Conservation (phyloP, 176 grass and related monocot species). For the Areca catechu region DNA sequence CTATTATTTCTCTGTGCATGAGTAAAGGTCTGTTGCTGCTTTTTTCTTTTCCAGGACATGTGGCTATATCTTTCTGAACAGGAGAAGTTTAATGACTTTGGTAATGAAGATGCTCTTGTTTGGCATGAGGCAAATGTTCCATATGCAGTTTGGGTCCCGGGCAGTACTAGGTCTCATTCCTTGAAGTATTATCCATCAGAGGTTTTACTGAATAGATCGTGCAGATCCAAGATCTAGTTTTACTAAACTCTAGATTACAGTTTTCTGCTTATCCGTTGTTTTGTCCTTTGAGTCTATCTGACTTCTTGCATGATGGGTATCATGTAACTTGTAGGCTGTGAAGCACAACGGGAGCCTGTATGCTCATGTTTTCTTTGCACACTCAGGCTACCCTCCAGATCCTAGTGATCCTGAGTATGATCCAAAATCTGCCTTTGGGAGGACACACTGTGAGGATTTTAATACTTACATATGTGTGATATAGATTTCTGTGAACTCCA, state of each 20-base stretch:
- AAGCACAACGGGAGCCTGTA: slow-evolving; percentile 90
- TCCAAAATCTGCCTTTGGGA: slow-evolving; percentile 64
- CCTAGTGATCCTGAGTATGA: slow-evolving; percentile 95
- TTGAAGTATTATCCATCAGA: slow-evolving; percentile 85
- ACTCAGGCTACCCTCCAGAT: slow-evolving; percentile 85
- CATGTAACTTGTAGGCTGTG: slow-evolving; percentile 44
- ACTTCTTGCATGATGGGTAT: background rate
- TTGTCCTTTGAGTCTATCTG: too few species aligned
- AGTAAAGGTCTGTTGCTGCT: background rate
- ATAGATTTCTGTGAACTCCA: too few species aligned
- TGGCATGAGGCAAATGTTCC: slow-evolving; percentile 98
- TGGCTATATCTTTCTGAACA: slow-evolving; percentile 93
- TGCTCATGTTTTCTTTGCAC: slow-evolving; percentile 98
- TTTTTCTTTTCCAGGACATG: slow-evolving; percentile 57
- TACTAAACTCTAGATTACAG: too few species aligned
- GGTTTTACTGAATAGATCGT: slow-evolving; percentile 19
- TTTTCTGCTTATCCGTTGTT: too few species aligned
- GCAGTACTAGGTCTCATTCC: slow-evolving; percentile 52
- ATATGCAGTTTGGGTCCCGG: slow-evolving; percentile 78
- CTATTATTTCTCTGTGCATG: background rate
- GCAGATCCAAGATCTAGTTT: too few species aligned
- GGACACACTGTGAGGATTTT: slow-evolving; percentile 62
- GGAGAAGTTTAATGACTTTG: slow-evolving; percentile 84
- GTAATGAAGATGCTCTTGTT: slow-evolving; percentile 74
- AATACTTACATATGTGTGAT: slow-evolving; percentile 7